Evolutionary conservation across 164 flowering plant genomes (phyloP).

Genomic region (Stephania yunnanensis): DNA sequence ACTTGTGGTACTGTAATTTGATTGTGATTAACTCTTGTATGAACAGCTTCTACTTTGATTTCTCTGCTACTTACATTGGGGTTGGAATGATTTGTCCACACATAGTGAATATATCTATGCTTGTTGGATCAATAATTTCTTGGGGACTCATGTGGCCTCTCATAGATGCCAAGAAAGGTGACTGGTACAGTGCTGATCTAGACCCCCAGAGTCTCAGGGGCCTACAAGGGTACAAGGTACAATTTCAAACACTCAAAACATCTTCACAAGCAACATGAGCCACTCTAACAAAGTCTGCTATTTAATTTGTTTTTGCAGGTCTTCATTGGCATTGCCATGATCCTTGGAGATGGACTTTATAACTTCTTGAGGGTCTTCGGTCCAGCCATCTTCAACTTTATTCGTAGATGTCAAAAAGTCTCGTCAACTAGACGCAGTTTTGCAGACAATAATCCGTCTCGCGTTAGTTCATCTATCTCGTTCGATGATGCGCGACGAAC

Average conservation of each 20-base stretch:
- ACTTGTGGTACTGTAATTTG: background rate
- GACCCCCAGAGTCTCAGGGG: constrained; percentile 23
- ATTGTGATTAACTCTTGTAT: background rate
- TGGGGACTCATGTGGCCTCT: constrained; percentile 34
- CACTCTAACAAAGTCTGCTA: background rate
- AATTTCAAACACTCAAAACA: background rate
- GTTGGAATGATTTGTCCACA: constrained; percentile 47
- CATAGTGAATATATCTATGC: constrained; percentile 24
- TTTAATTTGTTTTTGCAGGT: background rate
- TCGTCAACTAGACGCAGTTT: constrained; percentile 3
- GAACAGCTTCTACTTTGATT: constrained; percentile 10
- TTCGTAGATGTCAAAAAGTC: background rate
- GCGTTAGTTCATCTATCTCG: background rate
- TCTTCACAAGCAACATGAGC: background rate
- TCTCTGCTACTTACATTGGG: constrained; percentile 19
- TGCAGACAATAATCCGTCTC: background rate
- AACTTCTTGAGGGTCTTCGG: background rate
- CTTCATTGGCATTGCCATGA: constrained; percentile 7
- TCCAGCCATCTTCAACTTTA: background rate
- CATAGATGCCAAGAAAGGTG: constrained; percentile 28
- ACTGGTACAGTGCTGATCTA: constrained; percentile 27
- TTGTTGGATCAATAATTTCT: constrained; percentile 24
- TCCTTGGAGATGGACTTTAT: constrained; percentile 6
- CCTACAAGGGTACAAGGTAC: constrained; percentile 38
- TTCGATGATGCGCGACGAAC: constrained; percentile 36